These are phyloP conservation scores for Xylariaceae sp. DNA, from an alignment of 2,329 filamentous ascomycete genomes.

Conservation along the genomic window DNA sequence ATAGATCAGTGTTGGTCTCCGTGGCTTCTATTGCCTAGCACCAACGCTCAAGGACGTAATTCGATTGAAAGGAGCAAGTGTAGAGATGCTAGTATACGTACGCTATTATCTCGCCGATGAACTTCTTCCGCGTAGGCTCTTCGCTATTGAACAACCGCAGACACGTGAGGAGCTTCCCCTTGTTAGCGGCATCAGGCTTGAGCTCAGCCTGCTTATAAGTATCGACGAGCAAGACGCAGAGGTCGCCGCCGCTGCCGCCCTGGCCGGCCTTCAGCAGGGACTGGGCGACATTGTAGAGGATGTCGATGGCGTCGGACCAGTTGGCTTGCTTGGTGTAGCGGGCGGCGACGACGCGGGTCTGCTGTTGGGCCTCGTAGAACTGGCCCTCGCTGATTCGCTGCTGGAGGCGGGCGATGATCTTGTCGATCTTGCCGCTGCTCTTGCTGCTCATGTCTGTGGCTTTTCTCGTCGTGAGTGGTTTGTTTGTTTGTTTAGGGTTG, in stretches of 20 bases:
- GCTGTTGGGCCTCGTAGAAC: slow-evolving; percentile 98
- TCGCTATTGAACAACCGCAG: slow-evolving; percentile 74
- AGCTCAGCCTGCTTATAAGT: slow-evolving; percentile 86
- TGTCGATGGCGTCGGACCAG: slow-evolving; percentile 80
- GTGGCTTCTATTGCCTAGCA: too few relatives aligned
- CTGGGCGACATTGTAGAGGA: slow-evolving; percentile 78
- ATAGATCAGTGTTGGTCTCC: slow-evolving; percentile 3
- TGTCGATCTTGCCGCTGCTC: slow-evolving; percentile 45
- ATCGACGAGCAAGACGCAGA: slow-evolving; percentile 82
- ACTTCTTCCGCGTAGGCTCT: slow-evolving; percentile 91
- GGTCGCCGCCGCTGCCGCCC: slow-evolving; percentile 85
- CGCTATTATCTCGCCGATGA: slow-evolving; percentile 79
- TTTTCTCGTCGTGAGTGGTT: slow-evolving; percentile 14
- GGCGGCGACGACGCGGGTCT: slow-evolving; percentile 90
- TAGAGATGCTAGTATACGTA: slow-evolving; percentile 36
- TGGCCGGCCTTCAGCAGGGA: slow-evolving; percentile 89
- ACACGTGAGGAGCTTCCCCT: slow-evolving; percentile 72
- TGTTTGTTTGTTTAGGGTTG: background rate
- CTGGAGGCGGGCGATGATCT: slow-evolving; percentile 66
- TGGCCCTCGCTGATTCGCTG: slow-evolving; percentile 85
- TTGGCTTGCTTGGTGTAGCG: slow-evolving; percentile 87
- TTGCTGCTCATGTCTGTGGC: slow-evolving; percentile 30
- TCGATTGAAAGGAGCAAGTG: background rate
- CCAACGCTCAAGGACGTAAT: slow-evolving; percentile 1
- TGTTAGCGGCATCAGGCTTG: slow-evolving; percentile 68